Conservation (phyloP, 2,329 filamentous ascomycete genomes). For the Curvularia verruculosa region DNA sequence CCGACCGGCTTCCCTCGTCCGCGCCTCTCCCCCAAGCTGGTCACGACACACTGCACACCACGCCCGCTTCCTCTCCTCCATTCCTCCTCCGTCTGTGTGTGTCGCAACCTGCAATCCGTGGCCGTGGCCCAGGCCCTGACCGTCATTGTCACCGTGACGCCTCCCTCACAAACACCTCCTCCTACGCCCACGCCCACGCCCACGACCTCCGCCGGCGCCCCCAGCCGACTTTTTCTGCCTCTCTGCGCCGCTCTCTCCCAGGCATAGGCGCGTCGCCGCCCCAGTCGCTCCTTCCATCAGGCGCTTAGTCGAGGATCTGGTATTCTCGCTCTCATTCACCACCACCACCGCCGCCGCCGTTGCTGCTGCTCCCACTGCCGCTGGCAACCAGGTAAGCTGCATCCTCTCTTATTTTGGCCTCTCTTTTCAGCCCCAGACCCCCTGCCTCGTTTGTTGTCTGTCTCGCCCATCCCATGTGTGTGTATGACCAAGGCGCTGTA, state of each 20-base stretch:
- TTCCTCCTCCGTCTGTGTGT: not conserved
- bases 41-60: slow-evolving; percentile 13
- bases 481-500: slow-evolving; percentile 11
- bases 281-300: slow-evolving; percentile 48
- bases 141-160: slow-evolving; percentile 2
- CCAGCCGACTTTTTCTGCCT: slow-evolving; percentile 24
- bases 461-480: slow-evolving; percentile 11
- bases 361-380: slow-evolving; percentile 20
- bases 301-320: slow-evolving; percentile 53
- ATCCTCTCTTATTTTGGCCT: slow-evolving; percentile 18
- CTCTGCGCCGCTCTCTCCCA: slow-evolving; percentile 31
- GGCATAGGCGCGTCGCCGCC: slow-evolving; percentile 42
- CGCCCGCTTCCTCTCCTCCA: not conserved
- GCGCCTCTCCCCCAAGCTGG: slow-evolving; percentile 31
- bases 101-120: slow-evolving; percentile 19
- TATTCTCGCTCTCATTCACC: slow-evolving; percentile 49
- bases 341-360: slow-evolving; percentile 26
- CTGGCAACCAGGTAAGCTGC: slow-evolving; percentile 45
- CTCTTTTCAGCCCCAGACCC: slow-evolving; percentile 19
- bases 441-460: slow-evolving; percentile 3
- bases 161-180: slow-evolving; percentile 6
- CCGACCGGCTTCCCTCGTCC: slow-evolving; percentile 32
- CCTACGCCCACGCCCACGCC: not conserved
- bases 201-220: slow-evolving; percentile 13
- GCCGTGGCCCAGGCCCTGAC: not conserved